Evolutionary conservation across 2,329 filamentous ascomycete species (phyloP).

Genomic region (Ophiocordyceps unilateralis): DNA sequence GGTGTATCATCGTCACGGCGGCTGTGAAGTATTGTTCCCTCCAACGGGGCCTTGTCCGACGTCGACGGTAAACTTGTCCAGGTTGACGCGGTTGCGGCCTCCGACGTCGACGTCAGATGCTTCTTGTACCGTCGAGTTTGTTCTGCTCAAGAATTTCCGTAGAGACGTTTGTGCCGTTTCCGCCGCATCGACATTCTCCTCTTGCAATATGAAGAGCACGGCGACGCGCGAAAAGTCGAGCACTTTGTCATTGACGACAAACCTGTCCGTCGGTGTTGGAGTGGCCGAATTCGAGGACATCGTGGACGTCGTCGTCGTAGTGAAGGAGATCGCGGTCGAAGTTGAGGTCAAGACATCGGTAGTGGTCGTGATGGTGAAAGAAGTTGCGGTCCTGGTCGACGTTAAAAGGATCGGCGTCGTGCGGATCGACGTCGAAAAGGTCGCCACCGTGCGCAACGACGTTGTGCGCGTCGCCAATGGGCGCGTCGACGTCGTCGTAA

Average conservation of each 20-base stretch:
- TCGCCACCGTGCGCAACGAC: not conserved
- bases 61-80: slow-evolving; percentile 29
- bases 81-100: slow-evolving; percentile 28
- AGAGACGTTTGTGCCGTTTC: slow-evolving; percentile 34
- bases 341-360: not conserved
- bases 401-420: not conserved
- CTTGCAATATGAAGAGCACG: slow-evolving; percentile 44
- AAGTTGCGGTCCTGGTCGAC: too few species aligned
- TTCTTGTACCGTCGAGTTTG: slow-evolving; percentile 16
- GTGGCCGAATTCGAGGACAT: not conserved
- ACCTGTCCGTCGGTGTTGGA: slow-evolving; percentile 9
- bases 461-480: not conserved
- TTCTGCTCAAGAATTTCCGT: slow-evolving; percentile 34
- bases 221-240: slow-evolving; percentile 47
- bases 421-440: not conserved
- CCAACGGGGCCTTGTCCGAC: slow-evolving; percentile 14
- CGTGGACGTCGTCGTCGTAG: not conserved
- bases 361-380: too few species aligned
- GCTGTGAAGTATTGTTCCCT: slow-evolving; percentile 3
- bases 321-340: not conserved
- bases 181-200: slow-evolving; percentile 31
- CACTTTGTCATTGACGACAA: slow-evolving; percentile 34
- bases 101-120: slow-evolving; percentile 25
- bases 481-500: not conserved
- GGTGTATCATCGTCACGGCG: not conserved